Percentiles rank a stretch among this genome's conserved stretches.
phyloP scores from a whole-genome alignment of 169 alveolate species.

The Ichthyophthirius multifiliis region DNA sequence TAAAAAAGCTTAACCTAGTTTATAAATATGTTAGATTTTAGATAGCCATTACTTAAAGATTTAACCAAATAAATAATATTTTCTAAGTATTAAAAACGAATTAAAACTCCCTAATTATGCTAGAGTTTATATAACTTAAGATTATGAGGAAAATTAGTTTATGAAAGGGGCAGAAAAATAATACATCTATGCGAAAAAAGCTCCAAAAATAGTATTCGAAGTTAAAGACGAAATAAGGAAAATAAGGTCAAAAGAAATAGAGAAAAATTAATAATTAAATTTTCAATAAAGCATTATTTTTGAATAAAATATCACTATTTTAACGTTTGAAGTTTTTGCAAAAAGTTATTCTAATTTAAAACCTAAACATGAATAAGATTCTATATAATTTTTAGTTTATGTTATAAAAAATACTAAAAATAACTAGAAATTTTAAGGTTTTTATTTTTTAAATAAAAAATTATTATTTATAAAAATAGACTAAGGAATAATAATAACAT shows the following conservation, averaged over 20 bases:
- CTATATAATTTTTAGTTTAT: neutral
- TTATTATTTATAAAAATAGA: neutral
- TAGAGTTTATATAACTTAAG: neutral
- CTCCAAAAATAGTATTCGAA: neutral
- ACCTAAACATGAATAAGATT: slow-evolving; percentile 18
- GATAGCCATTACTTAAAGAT: neutral
- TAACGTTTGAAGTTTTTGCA: neutral
- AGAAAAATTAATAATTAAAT: neutral
- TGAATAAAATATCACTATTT: neutral
- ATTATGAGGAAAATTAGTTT: neutral
- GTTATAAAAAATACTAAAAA: neutral
- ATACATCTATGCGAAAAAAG: neutral
- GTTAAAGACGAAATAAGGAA: neutral
- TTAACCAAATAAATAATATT: neutral
- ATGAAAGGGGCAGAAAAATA: neutral
- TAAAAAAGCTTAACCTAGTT: neutral
- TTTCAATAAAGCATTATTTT: neutral
- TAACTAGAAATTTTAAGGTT: neutral
- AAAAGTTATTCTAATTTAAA: neutral
- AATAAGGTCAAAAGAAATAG: neutral
- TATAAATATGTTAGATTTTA: neutral
- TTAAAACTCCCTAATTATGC: neutral
- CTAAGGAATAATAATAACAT: neutral
- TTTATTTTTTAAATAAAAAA: neutral
- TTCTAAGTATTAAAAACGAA: neutral